Percentiles rank a stretch among this genome's conserved stretches.
phyloP scores from a whole-genome alignment of 257 asterid genomes.

The Solanum clarkiae region DNA sequence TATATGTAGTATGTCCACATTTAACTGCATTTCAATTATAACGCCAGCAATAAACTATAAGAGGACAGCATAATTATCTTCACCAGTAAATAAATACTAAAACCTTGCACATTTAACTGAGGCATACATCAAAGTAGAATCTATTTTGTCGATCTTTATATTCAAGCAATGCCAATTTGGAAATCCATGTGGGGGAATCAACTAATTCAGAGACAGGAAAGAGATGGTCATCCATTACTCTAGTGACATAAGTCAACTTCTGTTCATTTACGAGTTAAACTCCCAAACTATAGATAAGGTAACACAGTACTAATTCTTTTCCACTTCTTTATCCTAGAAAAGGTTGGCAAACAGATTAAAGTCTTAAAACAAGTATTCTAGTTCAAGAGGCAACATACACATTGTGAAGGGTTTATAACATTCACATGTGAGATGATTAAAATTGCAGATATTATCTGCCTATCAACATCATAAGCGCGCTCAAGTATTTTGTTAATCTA shows the following conservation, averaged over 20 bases:
- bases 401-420: not conserved
- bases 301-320: not conserved
- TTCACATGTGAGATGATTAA: not conserved
- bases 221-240: not conserved
- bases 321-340: not conserved
- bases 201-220: not conserved
- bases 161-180: not conserved
- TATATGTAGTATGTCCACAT: not conserved
- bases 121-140: not conserved
- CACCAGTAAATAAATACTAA: not conserved
- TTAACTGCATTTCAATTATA: not conserved
- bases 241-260: not conserved
- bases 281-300: not conserved
- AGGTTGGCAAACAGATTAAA: not conserved
- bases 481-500: not conserved
- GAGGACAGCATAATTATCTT: not conserved
- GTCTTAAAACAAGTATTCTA: not conserved
- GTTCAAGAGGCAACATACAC: not conserved
- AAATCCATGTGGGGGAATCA: not conserved
- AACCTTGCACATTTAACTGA: not conserved
- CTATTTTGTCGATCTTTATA: not conserved
- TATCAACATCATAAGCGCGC: not conserved
- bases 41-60: not conserved
- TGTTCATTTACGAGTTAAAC: not conserved
- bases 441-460: not conserved